Percentiles rank a stretch among this genome's conserved stretches.
Conservation (phyloP, 305 asterid genomes). For the Fraxinus velutina region DNA sequence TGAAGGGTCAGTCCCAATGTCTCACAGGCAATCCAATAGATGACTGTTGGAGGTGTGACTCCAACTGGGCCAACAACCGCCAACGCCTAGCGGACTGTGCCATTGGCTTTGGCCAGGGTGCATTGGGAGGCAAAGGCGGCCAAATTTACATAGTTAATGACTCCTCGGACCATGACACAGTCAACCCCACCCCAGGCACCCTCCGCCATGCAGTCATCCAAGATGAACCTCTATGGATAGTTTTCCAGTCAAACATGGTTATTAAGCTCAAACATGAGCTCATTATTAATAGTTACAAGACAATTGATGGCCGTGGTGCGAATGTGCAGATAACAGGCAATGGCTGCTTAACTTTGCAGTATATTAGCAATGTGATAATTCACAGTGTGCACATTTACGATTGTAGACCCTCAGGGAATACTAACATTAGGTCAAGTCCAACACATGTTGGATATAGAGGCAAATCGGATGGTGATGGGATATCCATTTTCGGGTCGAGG, state of each 20-base stretch:
- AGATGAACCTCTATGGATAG: slow-evolving; percentile 76
- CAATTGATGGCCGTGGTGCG: slow-evolving; percentile 56
- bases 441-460: slow-evolving; percentile 54
- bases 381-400: slow-evolving; percentile 49
- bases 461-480: slow-evolving; percentile 62
- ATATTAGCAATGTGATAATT: slow-evolving; percentile 47
- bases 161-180: slow-evolving; percentile 60
- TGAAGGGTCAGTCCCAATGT: slow-evolving; percentile 48
- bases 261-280: slow-evolving; percentile 59
- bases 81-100: slow-evolving; percentile 72
- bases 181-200: slow-evolving; percentile 65
- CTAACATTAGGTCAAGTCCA: slow-evolving; percentile 48
- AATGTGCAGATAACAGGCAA: slow-evolving; percentile 51
- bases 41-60: slow-evolving; percentile 92
- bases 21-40: slow-evolving; percentile 85
- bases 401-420: slow-evolving; percentile 58
- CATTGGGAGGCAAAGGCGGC: slow-evolving; percentile 70
- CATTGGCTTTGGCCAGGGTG: slow-evolving; percentile 58
- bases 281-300: slow-evolving; percentile 47
- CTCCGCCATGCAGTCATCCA: slow-evolving; percentile 82
- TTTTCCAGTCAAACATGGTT: slow-evolving; percentile 59
- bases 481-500: slow-evolving; percentile 43
- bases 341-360: slow-evolving; percentile 58
- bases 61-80: slow-evolving; percentile 62
- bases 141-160: slow-evolving; percentile 61